Evolutionary conservation across 2,329 filamentous ascomycete species (phyloP).

Genomic region (Diaporthe sp.): DNA sequence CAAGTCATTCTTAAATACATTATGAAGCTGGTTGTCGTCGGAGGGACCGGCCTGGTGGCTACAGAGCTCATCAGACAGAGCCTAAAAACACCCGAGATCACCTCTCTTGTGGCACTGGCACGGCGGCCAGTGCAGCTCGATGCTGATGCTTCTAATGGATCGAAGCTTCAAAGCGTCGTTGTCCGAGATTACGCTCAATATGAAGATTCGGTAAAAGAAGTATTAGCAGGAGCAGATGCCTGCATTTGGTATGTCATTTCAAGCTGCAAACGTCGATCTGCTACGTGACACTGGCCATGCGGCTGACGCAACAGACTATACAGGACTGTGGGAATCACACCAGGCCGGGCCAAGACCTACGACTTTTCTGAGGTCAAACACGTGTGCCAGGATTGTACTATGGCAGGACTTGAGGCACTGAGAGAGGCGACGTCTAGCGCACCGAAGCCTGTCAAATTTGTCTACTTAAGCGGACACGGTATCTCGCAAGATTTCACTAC

Average conservation of each 20-base stretch:
- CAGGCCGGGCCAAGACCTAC: slow-evolving; percentile 39
- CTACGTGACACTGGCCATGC: background rate
- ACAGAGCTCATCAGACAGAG: slow-evolving; percentile 59
- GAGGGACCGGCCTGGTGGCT: slow-evolving; percentile 57
- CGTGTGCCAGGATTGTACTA: slow-evolving; percentile 44
- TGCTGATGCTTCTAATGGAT: slow-evolving; percentile 15
- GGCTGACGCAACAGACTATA: background rate
- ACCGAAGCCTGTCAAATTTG: slow-evolving; percentile 47
- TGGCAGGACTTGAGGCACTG: slow-evolving; percentile 46
- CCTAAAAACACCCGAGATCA: slow-evolving; percentile 51
- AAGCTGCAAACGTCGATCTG: background rate
- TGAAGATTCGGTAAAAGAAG: slow-evolving; percentile 52
- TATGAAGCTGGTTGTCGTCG: slow-evolving; percentile 60
- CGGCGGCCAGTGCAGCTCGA: slow-evolving; percentile 50
- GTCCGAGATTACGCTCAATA: slow-evolving; percentile 56
- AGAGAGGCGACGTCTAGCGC: slow-evolving; percentile 38
- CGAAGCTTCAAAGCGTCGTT: slow-evolving; percentile 56
- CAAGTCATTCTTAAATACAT: background rate
- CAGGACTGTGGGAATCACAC: slow-evolving; percentile 48
- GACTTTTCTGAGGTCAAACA: slow-evolving; percentile 42
- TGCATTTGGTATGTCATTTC: slow-evolving; percentile 55
- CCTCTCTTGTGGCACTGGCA: slow-evolving; percentile 55
- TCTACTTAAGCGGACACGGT: slow-evolving; percentile 40
- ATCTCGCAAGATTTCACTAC: background rate
- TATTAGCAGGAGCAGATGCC: slow-evolving; percentile 55